These are phyloP conservation scores for Trametes pubescens DNA, from an alignment of 1,284 basidiomycete genomes.

Conservation along the genomic window DNA sequence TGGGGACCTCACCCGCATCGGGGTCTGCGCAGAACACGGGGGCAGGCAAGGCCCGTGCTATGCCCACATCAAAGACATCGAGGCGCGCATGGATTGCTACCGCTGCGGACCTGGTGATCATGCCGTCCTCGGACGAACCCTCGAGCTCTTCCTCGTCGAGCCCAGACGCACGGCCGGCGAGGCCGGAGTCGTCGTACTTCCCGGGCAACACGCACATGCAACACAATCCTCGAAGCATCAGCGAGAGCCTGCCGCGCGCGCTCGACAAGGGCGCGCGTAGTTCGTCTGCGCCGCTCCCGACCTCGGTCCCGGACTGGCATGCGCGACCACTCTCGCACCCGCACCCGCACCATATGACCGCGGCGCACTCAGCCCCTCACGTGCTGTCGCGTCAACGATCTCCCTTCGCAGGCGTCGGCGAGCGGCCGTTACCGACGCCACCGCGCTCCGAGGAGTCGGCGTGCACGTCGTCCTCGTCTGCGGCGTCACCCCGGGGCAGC, in stretches of 20 bases:
- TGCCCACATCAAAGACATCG: conserved; percentile 9
- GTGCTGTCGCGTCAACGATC: conserved; percentile 11
- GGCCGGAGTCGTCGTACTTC: conserved; percentile 3
- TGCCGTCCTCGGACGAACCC: conserved; percentile 24
- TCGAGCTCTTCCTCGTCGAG: neutral
- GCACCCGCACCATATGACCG: conserved; percentile 7
- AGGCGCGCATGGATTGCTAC: conserved; percentile 34
- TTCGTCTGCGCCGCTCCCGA: conserved; percentile 18
- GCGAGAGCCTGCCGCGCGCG: conserved; percentile 5
- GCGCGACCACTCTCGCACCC: conserved; percentile 17
- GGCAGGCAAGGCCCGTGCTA: neutral
- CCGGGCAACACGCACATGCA: neutral
- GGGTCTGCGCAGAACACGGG: neutral
- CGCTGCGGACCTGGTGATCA: conserved; percentile 35
- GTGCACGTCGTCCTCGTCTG: conserved; percentile 2
- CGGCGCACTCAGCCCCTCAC: conserved; percentile 4
- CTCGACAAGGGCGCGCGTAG: conserved; percentile 10
- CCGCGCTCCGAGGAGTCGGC: conserved; percentile 31
- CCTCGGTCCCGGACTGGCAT: conserved; percentile 1
- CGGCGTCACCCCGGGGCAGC: conserved; percentile 1
- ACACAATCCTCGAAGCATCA: neutral
- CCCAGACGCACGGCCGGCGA: neutral
- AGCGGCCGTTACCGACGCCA: conserved; percentile 36
- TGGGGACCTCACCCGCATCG: conserved; percentile 7
- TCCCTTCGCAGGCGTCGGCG: neutral